Percentiles rank a stretch among this genome's conserved stretches.
phyloP scores from a whole-genome alignment of 495 filamentous ascomycete genomes.

The Hapsidospora chrysogenum region DNA sequence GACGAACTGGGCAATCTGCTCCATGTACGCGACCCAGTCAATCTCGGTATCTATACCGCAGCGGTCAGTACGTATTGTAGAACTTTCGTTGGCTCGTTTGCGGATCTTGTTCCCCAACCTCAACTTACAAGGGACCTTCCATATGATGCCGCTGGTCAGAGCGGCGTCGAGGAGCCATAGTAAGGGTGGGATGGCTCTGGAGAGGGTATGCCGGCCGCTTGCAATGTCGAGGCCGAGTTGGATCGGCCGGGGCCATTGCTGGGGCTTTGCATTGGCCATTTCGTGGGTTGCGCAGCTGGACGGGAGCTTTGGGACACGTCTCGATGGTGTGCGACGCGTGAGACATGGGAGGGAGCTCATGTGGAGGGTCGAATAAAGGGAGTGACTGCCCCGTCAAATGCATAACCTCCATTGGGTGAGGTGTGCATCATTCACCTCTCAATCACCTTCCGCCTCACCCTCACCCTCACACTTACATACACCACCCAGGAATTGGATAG shows the following conservation, averaged over 20 bases:
- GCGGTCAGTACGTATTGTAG: neutral
- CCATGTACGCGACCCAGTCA: slow-evolving; percentile 95
- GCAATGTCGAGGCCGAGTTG: slow-evolving; percentile 17
- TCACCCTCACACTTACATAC: too few relatives aligned
- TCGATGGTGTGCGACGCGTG: too few relatives aligned
- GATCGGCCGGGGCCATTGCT: slow-evolving; percentile 6
- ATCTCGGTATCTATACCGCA: slow-evolving; percentile 74
- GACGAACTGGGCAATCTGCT: slow-evolving; percentile 66
- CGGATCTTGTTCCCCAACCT: neutral
- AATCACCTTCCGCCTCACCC: too few relatives aligned
- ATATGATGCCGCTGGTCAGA: slow-evolving; percentile 60
- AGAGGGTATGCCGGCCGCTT: slow-evolving; percentile 21
- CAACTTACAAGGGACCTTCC: slow-evolving; percentile 69
- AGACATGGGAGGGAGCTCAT: too few relatives aligned
- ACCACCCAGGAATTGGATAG: too few relatives aligned
- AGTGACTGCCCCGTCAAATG: too few relatives aligned
- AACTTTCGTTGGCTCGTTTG: neutral
- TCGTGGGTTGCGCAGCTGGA: too few relatives aligned
- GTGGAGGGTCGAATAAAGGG: too few relatives aligned
- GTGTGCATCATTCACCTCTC: too few relatives aligned
- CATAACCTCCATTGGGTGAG: too few relatives aligned
- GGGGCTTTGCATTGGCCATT: too few relatives aligned
- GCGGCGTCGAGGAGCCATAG: slow-evolving; percentile 58
- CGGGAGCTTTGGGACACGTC: too few relatives aligned
- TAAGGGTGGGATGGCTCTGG: slow-evolving; percentile 32